Evolutionary conservation across 2,329 filamentous ascomycete genomes (phyloP).

Genomic region (Aureobasidium sp.): DNA sequence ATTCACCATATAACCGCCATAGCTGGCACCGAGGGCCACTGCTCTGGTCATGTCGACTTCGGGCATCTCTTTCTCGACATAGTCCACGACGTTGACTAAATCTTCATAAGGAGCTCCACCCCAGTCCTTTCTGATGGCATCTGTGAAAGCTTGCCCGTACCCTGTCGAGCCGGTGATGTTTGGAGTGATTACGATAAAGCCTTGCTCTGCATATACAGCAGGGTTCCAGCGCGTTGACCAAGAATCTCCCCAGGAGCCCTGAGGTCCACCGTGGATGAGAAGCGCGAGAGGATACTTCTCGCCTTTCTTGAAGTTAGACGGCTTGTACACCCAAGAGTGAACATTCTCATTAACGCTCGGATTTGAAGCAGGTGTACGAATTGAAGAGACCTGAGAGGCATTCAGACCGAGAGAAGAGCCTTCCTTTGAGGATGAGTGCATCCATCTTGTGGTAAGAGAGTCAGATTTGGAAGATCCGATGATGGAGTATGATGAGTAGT

Average conservation of each 20-base stretch:
- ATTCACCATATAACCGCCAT: conserved; percentile 74
- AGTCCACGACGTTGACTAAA: conserved; percentile 69
- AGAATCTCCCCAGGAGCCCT: conserved; percentile 65
- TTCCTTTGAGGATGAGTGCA: conserved; percentile 53
- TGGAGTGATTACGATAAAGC: conserved; percentile 73
- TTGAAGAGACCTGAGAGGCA: conserved; percentile 55
- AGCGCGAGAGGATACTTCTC: conserved; percentile 75
- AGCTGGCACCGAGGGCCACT: conserved; percentile 68
- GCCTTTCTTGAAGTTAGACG: conserved; percentile 54
- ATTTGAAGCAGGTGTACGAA: conserved; percentile 62
- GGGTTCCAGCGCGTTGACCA: conserved; percentile 86
- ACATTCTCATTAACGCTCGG: conserved; percentile 46
- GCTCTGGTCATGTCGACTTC: conserved; percentile 64
- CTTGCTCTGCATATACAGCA: conserved; percentile 78
- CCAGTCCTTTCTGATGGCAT: conserved; percentile 76
- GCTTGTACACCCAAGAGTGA: conserved; percentile 64
- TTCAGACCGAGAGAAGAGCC: conserved; percentile 63
- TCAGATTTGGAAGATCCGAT: conserved; percentile 42
- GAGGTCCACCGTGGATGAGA: conserved; percentile 76
- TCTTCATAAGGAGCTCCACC: conserved; percentile 79
- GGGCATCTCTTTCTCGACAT: conserved; percentile 57
- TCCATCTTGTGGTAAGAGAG: conserved; percentile 26
- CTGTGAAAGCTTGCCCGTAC: conserved; percentile 69
- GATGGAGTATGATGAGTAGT: conserved; percentile 64
- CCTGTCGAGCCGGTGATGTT: conserved; percentile 80